These are phyloP conservation scores for Dactylella cylindrospora DNA, from an alignment of 2,329 filamentous ascomycete species.

Conservation along the genomic window DNA sequence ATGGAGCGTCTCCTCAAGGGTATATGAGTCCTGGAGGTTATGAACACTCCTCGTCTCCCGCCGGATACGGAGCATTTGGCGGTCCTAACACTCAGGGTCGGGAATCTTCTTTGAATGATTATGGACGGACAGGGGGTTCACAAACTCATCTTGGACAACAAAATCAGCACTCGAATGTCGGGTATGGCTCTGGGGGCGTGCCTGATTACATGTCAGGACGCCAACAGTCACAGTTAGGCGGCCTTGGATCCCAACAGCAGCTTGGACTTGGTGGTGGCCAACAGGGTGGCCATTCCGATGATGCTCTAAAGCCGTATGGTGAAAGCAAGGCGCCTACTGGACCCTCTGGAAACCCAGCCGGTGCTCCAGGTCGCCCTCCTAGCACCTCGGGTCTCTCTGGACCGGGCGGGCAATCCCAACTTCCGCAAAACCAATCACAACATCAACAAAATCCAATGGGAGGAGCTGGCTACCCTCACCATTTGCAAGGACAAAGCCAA, in stretches of 20 bases:
- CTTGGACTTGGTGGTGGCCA: slow-evolving; percentile 46
- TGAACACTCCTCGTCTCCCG: slow-evolving; percentile 66
- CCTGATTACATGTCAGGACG: slow-evolving; percentile 47
- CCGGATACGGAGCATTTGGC: slow-evolving; percentile 60
- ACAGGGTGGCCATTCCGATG: slow-evolving; percentile 47
- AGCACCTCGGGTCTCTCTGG: slow-evolving; percentile 46
- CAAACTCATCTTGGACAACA: slow-evolving; percentile 48
- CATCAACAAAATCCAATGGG: slow-evolving; percentile 38
- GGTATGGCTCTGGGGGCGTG: slow-evolving; percentile 45
- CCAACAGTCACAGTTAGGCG: slow-evolving; percentile 45
- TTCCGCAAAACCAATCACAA: slow-evolving; percentile 45
- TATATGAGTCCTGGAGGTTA: slow-evolving; percentile 62
- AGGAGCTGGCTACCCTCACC: slow-evolving; percentile 41
- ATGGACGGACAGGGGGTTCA: slow-evolving; percentile 49
- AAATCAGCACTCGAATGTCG: slow-evolving; percentile 46
- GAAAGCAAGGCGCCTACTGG: slow-evolving; percentile 49
- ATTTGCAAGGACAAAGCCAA: slow-evolving; percentile 41
- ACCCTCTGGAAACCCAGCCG: slow-evolving; percentile 47
- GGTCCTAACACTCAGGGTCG: slow-evolving; percentile 47
- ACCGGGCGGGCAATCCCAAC: slow-evolving; percentile 45
- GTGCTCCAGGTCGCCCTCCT: slow-evolving; percentile 47
- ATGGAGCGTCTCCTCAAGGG: slow-evolving; percentile 63
- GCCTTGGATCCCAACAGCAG: slow-evolving; percentile 46
- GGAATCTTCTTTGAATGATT: slow-evolving; percentile 46
- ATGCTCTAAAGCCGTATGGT: slow-evolving; percentile 48